These are phyloP conservation scores for Fusarium sp. DNA, from an alignment of 2,329 filamentous ascomycete species.

Conservation along the genomic window DNA sequence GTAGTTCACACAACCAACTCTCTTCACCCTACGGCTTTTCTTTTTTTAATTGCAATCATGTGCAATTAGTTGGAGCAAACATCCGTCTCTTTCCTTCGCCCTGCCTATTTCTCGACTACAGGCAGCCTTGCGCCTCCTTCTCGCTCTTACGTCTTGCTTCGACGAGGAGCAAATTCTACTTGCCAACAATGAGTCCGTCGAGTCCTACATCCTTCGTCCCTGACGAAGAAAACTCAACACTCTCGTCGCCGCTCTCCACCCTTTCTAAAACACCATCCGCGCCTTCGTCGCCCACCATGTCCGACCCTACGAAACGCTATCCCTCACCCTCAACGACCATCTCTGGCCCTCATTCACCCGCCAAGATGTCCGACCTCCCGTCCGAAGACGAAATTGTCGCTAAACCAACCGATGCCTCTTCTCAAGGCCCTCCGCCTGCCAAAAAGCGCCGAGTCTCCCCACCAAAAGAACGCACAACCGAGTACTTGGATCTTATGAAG, in stretches of 20 bases:
- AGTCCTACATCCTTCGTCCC: conserved; percentile 47
- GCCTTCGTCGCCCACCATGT: conserved; percentile 57
- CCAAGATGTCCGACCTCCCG: conserved; percentile 57
- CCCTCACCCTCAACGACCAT: conserved; percentile 63
- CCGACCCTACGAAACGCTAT: conserved; percentile 59
- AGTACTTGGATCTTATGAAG: conserved; percentile 77
- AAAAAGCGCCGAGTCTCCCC: conserved; percentile 79
- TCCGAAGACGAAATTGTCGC: conserved; percentile 49
- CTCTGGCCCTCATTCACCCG: conserved; percentile 64
- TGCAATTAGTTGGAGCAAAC: conserved; percentile 33
- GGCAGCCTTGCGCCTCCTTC: conserved; percentile 14
- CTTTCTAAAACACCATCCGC: conserved; percentile 65
- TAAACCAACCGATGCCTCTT: conserved; percentile 39
- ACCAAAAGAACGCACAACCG: conserved; percentile 77
- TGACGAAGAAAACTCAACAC: conserved; percentile 53
- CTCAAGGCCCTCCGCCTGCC: conserved; percentile 73
- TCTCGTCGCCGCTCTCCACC: conserved; percentile 66
- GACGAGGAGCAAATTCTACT: conserved; percentile 23
- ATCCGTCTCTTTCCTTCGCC: conserved; percentile 10
- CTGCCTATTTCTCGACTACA: conserved; percentile 13
- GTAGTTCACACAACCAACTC: not conserved
- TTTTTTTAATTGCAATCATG: conserved; percentile 32
- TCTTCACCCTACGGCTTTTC: conserved; percentile 13
- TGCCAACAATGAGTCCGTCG: conserved; percentile 43
- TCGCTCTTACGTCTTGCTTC: conserved; percentile 12